These are phyloP conservation scores for Chamaecrista fasciculata DNA, from an alignment of 306 rosid species.

Conservation along the genomic window DNA sequence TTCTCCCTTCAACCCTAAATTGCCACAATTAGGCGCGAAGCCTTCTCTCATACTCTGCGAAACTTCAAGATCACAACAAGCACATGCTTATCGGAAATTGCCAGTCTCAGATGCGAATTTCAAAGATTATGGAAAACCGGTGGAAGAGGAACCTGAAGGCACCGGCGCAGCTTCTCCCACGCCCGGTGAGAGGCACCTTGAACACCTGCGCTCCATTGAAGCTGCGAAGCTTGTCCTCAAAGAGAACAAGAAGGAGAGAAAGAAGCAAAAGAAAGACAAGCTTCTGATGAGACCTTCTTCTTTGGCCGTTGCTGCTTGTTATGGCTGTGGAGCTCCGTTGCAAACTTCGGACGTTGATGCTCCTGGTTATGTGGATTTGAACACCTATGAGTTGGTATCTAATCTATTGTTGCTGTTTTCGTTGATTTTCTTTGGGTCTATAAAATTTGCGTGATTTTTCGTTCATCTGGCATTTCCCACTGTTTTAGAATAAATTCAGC, in stretches of 20 bases:
- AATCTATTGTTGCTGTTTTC: background rate
- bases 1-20: slow-evolving; percentile 28
- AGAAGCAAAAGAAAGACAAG: slow-evolving; percentile 45
- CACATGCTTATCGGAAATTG: slow-evolving; percentile 23
- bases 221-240: slow-evolving; percentile 57
- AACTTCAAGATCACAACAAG: slow-evolving; percentile 31
- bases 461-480: background rate
- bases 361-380: slow-evolving; percentile 71
- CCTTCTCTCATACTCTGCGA: slow-evolving; percentile 39
- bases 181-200: slow-evolving; percentile 74
- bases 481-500: background rate
- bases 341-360: slow-evolving; percentile 67
- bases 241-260: slow-evolving; percentile 41
- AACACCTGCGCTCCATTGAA: slow-evolving; percentile 57
- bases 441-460: background rate
- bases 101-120: slow-evolving; percentile 29
- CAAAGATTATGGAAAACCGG: slow-evolving; percentile 12
- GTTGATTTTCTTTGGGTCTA: background rate
- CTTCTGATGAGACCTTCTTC: slow-evolving; percentile 47
- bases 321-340: slow-evolving; percentile 91
- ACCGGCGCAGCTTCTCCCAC: slow-evolving; percentile 79
- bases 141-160: slow-evolving; percentile 47
- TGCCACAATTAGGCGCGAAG: slow-evolving; percentile 25
- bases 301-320: slow-evolving; percentile 52
- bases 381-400: slow-evolving; percentile 71